Conservation (phyloP, 805 yeast genomes). For the Zygoascus flipseniorum region DNA sequence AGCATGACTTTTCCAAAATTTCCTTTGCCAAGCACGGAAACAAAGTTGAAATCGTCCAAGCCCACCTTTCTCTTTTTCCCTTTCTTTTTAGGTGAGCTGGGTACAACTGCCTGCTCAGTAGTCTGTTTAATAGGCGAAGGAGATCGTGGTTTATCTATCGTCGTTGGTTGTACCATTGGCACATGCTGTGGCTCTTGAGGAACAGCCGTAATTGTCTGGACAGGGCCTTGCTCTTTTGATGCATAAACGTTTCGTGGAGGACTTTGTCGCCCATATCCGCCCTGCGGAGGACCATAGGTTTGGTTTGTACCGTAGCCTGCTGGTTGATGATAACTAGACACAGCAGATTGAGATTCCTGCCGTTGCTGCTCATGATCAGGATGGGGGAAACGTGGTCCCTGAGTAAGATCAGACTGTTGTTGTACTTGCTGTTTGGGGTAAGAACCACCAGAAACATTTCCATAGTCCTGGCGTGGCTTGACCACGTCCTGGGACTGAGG, state of each 20-base stretch:
- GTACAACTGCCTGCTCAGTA: background rate
- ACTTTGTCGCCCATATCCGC: constrained; percentile 1
- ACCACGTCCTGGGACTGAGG: constrained; percentile 4
- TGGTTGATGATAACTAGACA: background rate
- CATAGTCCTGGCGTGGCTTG: constrained; percentile 10
- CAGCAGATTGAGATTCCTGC: background rate
- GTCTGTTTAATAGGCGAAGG: background rate
- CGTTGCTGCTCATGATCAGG: constrained; percentile 6
- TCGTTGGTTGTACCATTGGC: background rate
- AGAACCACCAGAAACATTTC: background rate
- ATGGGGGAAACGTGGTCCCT: constrained; percentile 8
- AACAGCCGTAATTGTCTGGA: background rate
- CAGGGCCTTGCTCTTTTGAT: constrained; percentile 2
- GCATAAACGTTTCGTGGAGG: background rate
- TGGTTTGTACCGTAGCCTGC: background rate
- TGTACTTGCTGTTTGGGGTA: constrained; percentile 2
- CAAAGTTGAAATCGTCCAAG: constrained; percentile 85
- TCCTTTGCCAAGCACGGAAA: constrained; percentile 96
- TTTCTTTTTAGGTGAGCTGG: background rate
- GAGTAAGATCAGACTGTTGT: constrained; percentile 4
- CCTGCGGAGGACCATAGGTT: background rate
- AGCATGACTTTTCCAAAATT: constrained; percentile 97
- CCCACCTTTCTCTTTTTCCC: constrained; percentile 42
- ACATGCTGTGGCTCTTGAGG: background rate
- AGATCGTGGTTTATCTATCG: background rate